Evolutionary conservation across 331 rosid species (phyloP).

Genomic region (Arachis monticola): DNA sequence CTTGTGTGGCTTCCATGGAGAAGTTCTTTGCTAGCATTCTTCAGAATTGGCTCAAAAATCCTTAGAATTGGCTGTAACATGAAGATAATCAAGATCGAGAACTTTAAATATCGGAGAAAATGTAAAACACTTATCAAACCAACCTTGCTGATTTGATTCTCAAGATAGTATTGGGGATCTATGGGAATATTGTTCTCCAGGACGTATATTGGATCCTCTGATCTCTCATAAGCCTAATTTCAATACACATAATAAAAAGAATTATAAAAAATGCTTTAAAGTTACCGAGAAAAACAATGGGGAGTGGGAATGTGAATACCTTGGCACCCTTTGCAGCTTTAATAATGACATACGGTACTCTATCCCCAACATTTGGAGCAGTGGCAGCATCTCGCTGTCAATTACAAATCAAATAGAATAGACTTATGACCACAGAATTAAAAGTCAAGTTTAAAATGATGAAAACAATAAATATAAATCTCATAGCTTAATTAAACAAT

Average conservation of each 20-base stretch:
- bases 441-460: conserved; percentile 17
- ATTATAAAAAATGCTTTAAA: conserved; percentile 31
- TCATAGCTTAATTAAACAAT: conserved; percentile 9
- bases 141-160: conserved; percentile 98
- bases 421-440: conserved; percentile 11
- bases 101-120: conserved; percentile 28
- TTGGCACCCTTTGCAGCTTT: conserved; percentile 98
- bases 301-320: conserved; percentile 50
- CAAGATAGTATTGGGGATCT: conserved; percentile 97
- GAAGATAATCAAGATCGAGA: conserved; percentile 39
- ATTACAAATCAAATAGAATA: conserved; percentile 35
- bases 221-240: conserved; percentile 87
- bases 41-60: conserved; percentile 92
- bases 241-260: conserved; percentile 35
- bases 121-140: conserved; percentile 31
- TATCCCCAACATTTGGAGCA: conserved; percentile 98
- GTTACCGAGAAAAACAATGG: background rate
- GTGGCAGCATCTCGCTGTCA: conserved; percentile 95
- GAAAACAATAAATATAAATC: conserved; percentile 20
- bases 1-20: conserved; percentile 94
- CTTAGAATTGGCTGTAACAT: conserved; percentile 88
- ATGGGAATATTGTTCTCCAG: conserved; percentile 94
- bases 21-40: conserved; percentile 96
- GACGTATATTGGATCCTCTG: conserved; percentile 97
- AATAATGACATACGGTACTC: conserved; percentile 93